These are phyloP conservation scores for Tricholoma furcatifolium DNA, from an alignment of 768 basidiomycete genomes.

Conservation along the genomic window DNA sequence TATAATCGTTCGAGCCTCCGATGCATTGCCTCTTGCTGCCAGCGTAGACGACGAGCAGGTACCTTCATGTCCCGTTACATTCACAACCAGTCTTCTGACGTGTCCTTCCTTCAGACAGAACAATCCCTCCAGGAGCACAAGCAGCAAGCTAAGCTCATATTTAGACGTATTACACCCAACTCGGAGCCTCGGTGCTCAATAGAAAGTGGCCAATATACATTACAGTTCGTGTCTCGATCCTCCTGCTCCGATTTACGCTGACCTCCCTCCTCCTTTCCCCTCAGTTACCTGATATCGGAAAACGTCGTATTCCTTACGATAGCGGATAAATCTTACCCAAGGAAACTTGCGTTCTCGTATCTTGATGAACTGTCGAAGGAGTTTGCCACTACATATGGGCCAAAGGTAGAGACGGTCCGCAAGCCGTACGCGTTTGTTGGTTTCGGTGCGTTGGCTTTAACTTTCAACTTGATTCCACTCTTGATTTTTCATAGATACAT, in stretches of 20 bases:
- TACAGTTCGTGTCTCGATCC: conserved; percentile 70
- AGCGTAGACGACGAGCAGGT: conserved; percentile 98
- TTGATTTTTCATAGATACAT: conserved; percentile 67
- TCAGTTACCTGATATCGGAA: conserved; percentile 90
- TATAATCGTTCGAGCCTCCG: conserved; percentile 79
- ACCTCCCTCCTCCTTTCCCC: background rate
- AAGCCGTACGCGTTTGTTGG: conserved; percentile 99
- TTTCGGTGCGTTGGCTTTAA: conserved; percentile 67
- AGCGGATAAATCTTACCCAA: conserved; percentile 94
- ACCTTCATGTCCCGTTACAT: conserved; percentile 16
- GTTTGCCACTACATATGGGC: conserved; percentile 88
- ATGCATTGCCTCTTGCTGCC: conserved; percentile 89
- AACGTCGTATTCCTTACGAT: conserved; percentile 96
- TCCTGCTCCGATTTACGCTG: conserved; percentile 6
- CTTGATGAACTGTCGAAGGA: conserved; percentile 97
- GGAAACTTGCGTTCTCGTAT: conserved; percentile 97
- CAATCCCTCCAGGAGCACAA: conserved; percentile 95
- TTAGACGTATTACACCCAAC: conserved; percentile 90
- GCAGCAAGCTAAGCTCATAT: conserved; percentile 96
- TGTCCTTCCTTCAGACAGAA: conserved; percentile 66
- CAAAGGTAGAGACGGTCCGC: conserved; percentile 87
- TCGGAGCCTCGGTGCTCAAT: conserved; percentile 96
- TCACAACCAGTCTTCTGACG: conserved; percentile 9
- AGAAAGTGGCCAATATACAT: conserved; percentile 91
- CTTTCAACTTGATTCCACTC: background rate